These are phyloP conservation scores for Cercospora sp. DNA, from an alignment of 2,329 filamentous ascomycete species.

Conservation along the genomic window DNA sequence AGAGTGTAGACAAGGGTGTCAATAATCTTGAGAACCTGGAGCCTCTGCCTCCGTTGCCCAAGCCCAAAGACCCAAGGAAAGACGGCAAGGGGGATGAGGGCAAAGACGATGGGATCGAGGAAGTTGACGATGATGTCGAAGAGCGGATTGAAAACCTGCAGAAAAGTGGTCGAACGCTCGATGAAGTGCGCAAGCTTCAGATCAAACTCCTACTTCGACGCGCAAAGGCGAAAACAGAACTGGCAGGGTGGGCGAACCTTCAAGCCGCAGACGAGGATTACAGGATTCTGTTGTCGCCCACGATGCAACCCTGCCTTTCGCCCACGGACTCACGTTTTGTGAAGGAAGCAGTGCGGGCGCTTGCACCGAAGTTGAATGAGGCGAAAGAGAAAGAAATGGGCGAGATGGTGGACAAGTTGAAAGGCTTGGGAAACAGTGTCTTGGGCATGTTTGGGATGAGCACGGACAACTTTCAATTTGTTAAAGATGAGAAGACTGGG, in stretches of 20 bases:
- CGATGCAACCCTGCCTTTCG: conserved; percentile 61
- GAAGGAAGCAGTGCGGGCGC: conserved; percentile 60
- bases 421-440: conserved; percentile 86
- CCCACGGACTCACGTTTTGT: conserved; percentile 68
- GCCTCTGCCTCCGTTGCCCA: conserved; percentile 41
- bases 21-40: conserved; percentile 68
- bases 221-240: conserved; percentile 69
- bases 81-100: conserved; percentile 34
- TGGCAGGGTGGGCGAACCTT: conserved; percentile 76
- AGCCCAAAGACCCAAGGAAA: conserved; percentile 28
- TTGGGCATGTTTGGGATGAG: conserved; percentile 90
- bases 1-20: conserved; percentile 70
- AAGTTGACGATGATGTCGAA: conserved; percentile 50
- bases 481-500: conserved; percentile 83
- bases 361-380: conserved; percentile 70
- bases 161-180: conserved; percentile 46
- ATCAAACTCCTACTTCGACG: conserved; percentile 81
- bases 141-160: conserved; percentile 48
- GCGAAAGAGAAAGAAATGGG: conserved; percentile 86
- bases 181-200: conserved; percentile 74
- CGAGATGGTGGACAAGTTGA: conserved; percentile 98
- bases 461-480: conserved; percentile 92
- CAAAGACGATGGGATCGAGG: conserved; percentile 48
- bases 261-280: conserved; percentile 82
- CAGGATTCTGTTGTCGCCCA: conserved; percentile 55